These are phyloP conservation scores for Penicillium sp. DNA, from an alignment of 2,329 filamentous ascomycete species.

Conservation along the genomic window DNA sequence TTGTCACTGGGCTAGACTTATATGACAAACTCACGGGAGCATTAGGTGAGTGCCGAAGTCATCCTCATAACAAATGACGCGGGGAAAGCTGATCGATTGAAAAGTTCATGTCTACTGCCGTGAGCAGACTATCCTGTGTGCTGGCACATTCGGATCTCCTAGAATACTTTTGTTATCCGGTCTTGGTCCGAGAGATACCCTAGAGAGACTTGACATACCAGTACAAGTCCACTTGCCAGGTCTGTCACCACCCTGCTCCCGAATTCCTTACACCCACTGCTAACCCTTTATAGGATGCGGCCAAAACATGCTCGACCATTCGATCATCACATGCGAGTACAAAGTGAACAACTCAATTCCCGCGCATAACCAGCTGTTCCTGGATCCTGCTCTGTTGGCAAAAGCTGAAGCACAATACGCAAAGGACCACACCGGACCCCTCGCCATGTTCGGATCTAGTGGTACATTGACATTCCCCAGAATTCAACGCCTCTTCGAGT, in stretches of 20 bases:
- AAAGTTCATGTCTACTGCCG: constrained; percentile 6
- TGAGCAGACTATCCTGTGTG: constrained; percentile 3
- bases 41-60: neutral
- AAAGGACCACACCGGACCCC: constrained; percentile 1
- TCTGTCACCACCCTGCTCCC: neutral
- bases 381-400: neutral
- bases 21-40: neutral
- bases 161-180: constrained; percentile 7
- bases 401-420: neutral
- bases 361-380: constrained; percentile 8
- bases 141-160: constrained; percentile 6
- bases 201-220: constrained; percentile 6
- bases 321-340: constrained; percentile 5
- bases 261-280: neutral
- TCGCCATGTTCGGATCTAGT: constrained; percentile 11
- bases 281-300: constrained; percentile 4
- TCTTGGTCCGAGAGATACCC: neutral
- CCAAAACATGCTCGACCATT: constrained; percentile 9
- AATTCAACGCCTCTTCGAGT: constrained; percentile 7
- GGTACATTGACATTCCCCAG: constrained; percentile 8
- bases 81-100: no score
- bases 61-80: neutral
- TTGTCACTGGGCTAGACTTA: constrained; percentile 6
- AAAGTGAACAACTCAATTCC: constrained; percentile 7
- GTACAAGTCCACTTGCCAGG: constrained; percentile 6